Conservation (phyloP, 345 rosid species). For the Euphorbia tirucalli region DNA sequence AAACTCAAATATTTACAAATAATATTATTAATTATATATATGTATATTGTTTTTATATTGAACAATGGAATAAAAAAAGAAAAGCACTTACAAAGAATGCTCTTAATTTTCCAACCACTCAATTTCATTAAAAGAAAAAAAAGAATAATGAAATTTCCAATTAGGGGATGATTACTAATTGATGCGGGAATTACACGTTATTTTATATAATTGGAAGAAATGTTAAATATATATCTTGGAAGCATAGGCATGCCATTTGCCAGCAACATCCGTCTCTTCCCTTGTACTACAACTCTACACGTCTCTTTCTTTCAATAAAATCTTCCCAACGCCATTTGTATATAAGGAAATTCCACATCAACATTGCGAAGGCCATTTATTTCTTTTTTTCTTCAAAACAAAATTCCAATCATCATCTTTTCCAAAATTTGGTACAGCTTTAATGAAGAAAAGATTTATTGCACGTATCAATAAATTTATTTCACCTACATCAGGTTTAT, state of each 20-base stretch:
- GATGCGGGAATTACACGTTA: too few relatives aligned
- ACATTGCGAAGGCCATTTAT: not conserved
- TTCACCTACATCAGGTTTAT: slow-evolving; percentile 19
- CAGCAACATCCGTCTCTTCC: not conserved
- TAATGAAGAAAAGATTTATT: slow-evolving; percentile 32
- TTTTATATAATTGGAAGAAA: slow-evolving; percentile 2
- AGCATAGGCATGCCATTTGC: too few relatives aligned
- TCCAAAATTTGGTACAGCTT: not conserved
- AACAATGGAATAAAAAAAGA: too few relatives aligned
- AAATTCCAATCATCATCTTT: not conserved
- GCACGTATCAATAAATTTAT: slow-evolving; percentile 28
- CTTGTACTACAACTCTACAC: not conserved
- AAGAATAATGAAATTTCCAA: too few relatives aligned
- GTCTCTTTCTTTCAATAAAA: not conserved
- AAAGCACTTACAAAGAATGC: too few relatives aligned
- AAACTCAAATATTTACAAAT: too few relatives aligned
- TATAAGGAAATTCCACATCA: not conserved
- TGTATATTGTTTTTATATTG: too few relatives aligned
- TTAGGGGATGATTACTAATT: too few relatives aligned
- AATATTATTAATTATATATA: too few relatives aligned
- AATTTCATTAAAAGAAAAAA: too few relatives aligned
- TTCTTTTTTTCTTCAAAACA: not conserved
- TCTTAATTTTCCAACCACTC: too few relatives aligned
- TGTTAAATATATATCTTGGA: not conserved
- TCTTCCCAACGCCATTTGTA: not conserved